Evolutionary conservation across 2,329 filamentous ascomycete genomes (phyloP).

Genomic region (Colletotrichum tamarilloi): DNA sequence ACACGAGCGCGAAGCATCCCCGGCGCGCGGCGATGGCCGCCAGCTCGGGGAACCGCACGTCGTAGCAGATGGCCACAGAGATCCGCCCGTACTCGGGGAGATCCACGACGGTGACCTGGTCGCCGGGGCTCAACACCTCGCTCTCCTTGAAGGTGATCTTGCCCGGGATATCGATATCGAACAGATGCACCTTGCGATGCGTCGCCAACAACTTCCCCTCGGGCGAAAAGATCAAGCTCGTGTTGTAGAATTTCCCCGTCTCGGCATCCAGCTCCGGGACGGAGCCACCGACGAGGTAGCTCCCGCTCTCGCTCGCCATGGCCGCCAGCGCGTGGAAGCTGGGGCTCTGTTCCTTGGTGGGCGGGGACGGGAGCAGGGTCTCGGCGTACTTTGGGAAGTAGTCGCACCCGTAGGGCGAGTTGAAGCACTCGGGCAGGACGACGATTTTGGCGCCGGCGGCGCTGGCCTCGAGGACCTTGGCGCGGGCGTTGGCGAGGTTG

Average conservation of each 20-base stretch:
- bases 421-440: constrained; percentile 98
- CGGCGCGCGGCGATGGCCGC: constrained; percentile 88
- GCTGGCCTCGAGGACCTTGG: constrained; percentile 86
- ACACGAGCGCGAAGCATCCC: constrained; percentile 88
- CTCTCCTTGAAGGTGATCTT: constrained; percentile 93
- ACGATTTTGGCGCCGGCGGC: constrained; percentile 82
- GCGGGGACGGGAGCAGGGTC: constrained; percentile 81
- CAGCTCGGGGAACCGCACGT: constrained; percentile 94
- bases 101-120: constrained; percentile 86
- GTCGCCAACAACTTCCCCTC: constrained; percentile 83
- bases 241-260: constrained; percentile 85
- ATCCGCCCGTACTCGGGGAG: constrained; percentile 90
- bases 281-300: constrained; percentile 90
- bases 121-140: constrained; percentile 87
- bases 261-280: constrained; percentile 81
- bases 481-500: constrained; percentile 85
- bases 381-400: constrained; percentile 95
- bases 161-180: constrained; percentile 97
- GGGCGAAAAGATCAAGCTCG: constrained; percentile 84
- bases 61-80: constrained; percentile 94
- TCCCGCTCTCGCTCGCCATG: constrained; percentile 81
- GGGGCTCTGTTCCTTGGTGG: constrained; percentile 76
- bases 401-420: constrained; percentile 92
- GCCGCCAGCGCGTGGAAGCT: constrained; percentile 86
- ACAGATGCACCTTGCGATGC: constrained; percentile 94